These are phyloP conservation scores for Chaetoceros muelleri DNA, from an alignment of 108 stramenopile genomes.

Conservation along the genomic window DNA sequence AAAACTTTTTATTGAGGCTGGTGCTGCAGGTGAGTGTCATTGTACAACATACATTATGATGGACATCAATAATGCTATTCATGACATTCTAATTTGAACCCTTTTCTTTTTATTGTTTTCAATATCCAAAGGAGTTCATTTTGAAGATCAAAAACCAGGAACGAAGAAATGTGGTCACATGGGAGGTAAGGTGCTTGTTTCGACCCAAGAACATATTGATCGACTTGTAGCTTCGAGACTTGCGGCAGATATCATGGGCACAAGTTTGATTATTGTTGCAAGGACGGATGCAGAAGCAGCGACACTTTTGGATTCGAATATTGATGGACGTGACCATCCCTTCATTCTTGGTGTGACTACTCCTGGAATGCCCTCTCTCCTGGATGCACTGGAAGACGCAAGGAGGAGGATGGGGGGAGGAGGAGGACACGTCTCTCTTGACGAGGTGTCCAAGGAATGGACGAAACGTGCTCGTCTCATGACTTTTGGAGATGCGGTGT, in stretches of 20 bases:
- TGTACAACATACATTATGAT: conserved; percentile 44
- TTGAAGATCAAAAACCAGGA: conserved; percentile 86
- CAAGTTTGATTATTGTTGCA: conserved; percentile 77
- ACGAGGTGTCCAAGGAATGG: conserved; percentile 47
- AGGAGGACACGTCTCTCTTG: conserved; percentile 21
- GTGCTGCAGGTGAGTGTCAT: too few species aligned
- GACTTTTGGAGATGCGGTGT: conserved; percentile 83
- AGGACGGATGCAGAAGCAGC: conserved; percentile 96
- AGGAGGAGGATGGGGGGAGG: conserved; percentile 23
- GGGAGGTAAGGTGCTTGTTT: conserved; percentile 86
- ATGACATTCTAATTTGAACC: too few species aligned
- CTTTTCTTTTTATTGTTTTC: conserved; percentile 1
- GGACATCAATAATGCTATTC: too few species aligned
- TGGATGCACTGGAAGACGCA: conserved; percentile 42
- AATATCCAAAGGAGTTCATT: too few species aligned
- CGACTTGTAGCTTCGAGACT: conserved; percentile 87
- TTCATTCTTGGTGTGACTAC: conserved; percentile 85
- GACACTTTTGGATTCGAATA: conserved; percentile 88
- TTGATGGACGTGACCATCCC: conserved; percentile 93
- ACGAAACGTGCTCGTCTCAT: conserved; percentile 46
- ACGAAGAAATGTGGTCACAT: conserved; percentile 98
- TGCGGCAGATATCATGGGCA: conserved; percentile 85
- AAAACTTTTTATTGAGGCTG: conserved; percentile 90
- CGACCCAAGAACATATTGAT: conserved; percentile 92
- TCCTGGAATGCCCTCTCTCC: conserved; percentile 46